Conservation (phyloP, 768 basidiomycete species). For the Xerocomus spinulosus region DNA sequence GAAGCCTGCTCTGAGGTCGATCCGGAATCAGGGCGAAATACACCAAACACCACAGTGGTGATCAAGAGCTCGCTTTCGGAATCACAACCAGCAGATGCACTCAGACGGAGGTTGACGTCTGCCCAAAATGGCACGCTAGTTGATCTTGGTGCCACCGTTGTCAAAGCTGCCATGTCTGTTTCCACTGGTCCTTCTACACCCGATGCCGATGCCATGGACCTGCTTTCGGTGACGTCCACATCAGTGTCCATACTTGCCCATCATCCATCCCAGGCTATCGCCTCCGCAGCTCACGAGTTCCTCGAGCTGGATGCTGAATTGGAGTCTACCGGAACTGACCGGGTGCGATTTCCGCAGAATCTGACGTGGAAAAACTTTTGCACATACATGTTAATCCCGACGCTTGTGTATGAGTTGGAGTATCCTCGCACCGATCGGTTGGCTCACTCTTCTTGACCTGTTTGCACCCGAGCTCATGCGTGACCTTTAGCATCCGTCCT, state of each 20-base stretch:
- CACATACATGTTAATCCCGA: conserved; percentile 84
- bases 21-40: conserved; percentile 30
- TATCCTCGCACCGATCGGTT: conserved; percentile 88
- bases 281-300: conserved; percentile 68
- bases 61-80: conserved; percentile 50
- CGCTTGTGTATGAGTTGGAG: conserved; percentile 93
- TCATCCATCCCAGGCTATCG: conserved; percentile 63
- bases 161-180: conserved; percentile 1
- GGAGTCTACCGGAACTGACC: conserved; percentile 59
- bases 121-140: conserved; percentile 18
- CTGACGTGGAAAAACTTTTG: conserved; percentile 78
- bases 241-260: conserved; percentile 46
- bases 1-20: conserved; percentile 13
- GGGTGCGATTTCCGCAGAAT: conserved; percentile 80
- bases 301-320: conserved; percentile 75
- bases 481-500: conserved; percentile 38
- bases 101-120: conserved; percentile 54
- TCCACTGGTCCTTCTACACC: conserved; percentile 4
- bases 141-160: conserved; percentile 1
- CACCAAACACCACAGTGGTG: conserved; percentile 44
- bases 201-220: conserved; percentile 6
- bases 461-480: neutral
- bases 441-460: conserved; percentile 18
- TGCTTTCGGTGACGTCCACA: conserved; percentile 9
- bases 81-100: conserved; percentile 43